Evolutionary conservation across 2,329 filamentous ascomycete genomes (phyloP), one percentile per base, ranked within the genome.

Genomic region (Curvularia eragrostidis): DNA sequence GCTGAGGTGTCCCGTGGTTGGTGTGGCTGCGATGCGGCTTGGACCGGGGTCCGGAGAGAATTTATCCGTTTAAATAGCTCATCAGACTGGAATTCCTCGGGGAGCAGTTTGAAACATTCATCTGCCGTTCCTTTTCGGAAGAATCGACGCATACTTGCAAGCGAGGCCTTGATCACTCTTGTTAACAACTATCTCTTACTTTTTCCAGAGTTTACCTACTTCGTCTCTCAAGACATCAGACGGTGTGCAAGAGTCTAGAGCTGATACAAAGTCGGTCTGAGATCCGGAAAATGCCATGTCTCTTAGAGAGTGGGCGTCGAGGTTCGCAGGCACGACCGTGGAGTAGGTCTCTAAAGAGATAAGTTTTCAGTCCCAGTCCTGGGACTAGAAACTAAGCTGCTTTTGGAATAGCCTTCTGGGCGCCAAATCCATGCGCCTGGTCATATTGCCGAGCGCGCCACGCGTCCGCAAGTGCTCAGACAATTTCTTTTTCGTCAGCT

Each of bases 11-110:
- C 28, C 24, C 19, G 47, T 39, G 34, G 47, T 30, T 26, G 24
- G 24, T 26, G 24, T 26, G 19, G 47, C 34, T 30, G 34, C 47
- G 21, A 21, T 19, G 47, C 19, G 13, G 28, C 34, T 30, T 6
- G 30, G 47, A 39, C 28, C 24, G 41, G 41, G 41, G 41, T 21
- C 47, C 32, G 32, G 47, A 50, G 47, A 50, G 24, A 13, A 38
- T 50, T 30, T 38, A 50, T 50, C 28, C 32, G 34, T 39, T n/a
- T 24, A 39, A 39, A 50, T 50, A 28, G 28, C 38, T 50, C 30
- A 23, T 50, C 28, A 50, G 32, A 15, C 32, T 18, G 12, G 3
- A 50, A 36, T 5, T 50, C 32, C 47, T 50, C 32, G 23, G 47
- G 47, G 38, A 50, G 30, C 18, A 50, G 47, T 36, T 39, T 39